These are phyloP conservation scores for Phaeotremella fagi DNA, from an alignment of 768 basidiomycete species.

Conservation along the genomic window DNA sequence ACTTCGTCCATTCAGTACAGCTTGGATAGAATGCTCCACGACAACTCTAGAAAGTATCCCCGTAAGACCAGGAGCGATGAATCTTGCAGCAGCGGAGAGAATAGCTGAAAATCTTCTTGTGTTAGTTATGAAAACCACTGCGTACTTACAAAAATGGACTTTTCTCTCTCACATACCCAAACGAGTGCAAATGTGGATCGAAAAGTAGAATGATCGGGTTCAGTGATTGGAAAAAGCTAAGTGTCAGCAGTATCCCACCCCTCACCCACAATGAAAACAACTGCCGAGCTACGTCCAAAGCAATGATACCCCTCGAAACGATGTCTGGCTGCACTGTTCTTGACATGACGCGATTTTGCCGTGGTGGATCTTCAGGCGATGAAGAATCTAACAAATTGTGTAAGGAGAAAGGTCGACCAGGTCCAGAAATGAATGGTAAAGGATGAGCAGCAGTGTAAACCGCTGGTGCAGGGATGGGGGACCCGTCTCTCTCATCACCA, in stretches of 20 bases:
- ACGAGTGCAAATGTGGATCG: constrained; percentile 77
- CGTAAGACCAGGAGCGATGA: constrained; percentile 11
- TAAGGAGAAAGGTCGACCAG: constrained; percentile 5
- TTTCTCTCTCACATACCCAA: constrained; percentile 67
- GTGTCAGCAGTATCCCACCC: background rate
- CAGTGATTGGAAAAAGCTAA: constrained; percentile 65
- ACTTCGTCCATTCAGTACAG: constrained; percentile 3
- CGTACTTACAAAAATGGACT: constrained; percentile 64
- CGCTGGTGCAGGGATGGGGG: background rate
- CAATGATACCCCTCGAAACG: constrained; percentile 3
- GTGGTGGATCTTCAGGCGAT: background rate
- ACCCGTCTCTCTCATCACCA: constrained; percentile 1
- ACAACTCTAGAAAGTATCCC: background rate
- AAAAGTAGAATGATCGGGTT: constrained; percentile 87
- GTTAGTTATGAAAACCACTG: background rate
- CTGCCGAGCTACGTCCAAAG: constrained; percentile 7
- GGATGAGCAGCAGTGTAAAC: constrained; percentile 1
- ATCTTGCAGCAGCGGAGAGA: constrained; percentile 7
- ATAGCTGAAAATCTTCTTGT: constrained; percentile 12
- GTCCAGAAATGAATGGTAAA: constrained; percentile 10
- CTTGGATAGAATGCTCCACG: constrained; percentile 9
- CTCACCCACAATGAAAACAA: constrained; percentile 9
- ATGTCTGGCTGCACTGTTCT: background rate
- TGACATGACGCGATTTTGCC: background rate
- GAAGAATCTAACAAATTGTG: constrained; percentile 8